Percentiles rank a stretch among this genome's conserved stretches.
These are phyloP conservation scores for Colletotrichum tropicicola DNA, from an alignment of 2,329 filamentous ascomycete genomes.

Conservation along the genomic window DNA sequence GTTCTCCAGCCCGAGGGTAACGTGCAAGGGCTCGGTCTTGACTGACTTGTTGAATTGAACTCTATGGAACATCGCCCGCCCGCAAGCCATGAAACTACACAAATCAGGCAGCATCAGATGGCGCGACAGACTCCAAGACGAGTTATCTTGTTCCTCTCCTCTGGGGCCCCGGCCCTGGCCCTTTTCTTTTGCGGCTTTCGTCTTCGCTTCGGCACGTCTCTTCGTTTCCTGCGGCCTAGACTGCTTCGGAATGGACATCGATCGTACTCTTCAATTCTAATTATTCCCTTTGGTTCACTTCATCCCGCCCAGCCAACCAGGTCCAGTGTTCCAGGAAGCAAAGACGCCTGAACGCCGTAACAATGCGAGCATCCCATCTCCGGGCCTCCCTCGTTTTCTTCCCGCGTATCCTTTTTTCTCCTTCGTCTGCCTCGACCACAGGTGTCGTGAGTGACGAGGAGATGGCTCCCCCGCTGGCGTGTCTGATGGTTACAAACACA, in stretches of 20 bases:
- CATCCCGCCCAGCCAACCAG: slow-evolving; percentile 30
- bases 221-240: not conserved
- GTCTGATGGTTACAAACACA: slow-evolving; percentile 1
- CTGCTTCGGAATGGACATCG: slow-evolving; percentile 10
- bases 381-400: slow-evolving; percentile 8
- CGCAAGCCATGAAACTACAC: too few relatives aligned
- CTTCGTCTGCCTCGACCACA: slow-evolving; percentile 22
- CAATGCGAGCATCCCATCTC: slow-evolving; percentile 28
- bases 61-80: too few relatives aligned
- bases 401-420: not conserved
- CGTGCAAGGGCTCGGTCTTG: too few relatives aligned
- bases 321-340: slow-evolving; percentile 31
- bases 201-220: not conserved
- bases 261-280: slow-evolving; percentile 29
- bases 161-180: too few relatives aligned
- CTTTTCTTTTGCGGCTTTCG: not conserved
- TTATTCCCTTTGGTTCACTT: slow-evolving; percentile 28
- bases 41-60: too few relatives aligned
- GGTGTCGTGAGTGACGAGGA: slow-evolving; percentile 18
- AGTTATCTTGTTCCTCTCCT: too few relatives aligned
- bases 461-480: not conserved
- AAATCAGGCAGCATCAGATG: too few relatives aligned
- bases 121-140: too few relatives aligned
- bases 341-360: slow-evolving; percentile 32
- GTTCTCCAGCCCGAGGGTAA: too few relatives aligned